Percentiles rank a stretch among this genome's conserved stretches.
These are phyloP conservation scores for Aspergillus carbonarius DNA, from an alignment of 2,329 filamentous ascomycete species.

Conservation along the genomic window DNA sequence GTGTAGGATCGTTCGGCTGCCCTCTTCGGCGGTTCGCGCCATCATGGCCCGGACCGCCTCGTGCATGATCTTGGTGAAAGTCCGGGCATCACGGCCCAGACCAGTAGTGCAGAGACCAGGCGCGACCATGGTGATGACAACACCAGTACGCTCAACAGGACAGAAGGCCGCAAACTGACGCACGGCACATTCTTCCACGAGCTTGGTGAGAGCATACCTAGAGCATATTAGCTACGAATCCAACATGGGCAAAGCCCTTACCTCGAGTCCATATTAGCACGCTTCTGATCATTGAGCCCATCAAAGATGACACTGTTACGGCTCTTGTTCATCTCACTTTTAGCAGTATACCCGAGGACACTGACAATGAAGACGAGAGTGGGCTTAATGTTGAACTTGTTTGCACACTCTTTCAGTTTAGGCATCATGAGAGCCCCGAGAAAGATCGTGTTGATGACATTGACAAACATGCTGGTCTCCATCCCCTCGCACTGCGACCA, in stretches of 20 bases:
- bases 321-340: conserved; percentile 5
- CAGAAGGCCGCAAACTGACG: conserved; percentile 27
- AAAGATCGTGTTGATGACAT: conserved; percentile 4
- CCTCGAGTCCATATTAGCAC: conserved; percentile 4
- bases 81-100: conserved; percentile 23
- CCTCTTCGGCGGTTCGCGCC: conserved; percentile 30
- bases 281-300: conserved; percentile 6
- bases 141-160: conserved; percentile 23
- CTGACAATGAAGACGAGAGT: conserved; percentile 4
- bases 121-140: conserved; percentile 35
- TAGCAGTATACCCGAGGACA: conserved; percentile 2
- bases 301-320: conserved; percentile 2
- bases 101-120: conserved; percentile 32
- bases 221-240: not conserved
- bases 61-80: conserved; percentile 16
- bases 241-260: not conserved
- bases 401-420: not conserved
- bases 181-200: conserved; percentile 33
- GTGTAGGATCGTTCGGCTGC: conserved; percentile 31
- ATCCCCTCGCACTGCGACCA: conserved; percentile 8
- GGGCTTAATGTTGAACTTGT: conserved; percentile 4
- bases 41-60: conserved; percentile 22
- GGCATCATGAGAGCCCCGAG: conserved; percentile 8
- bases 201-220: conserved; percentile 31
- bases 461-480: conserved; percentile 8